Percentiles rank a stretch among this genome's conserved stretches.
Evolutionary conservation across 345 rosid genomes (phyloP).

Genomic region (Sonneratia alba): DNA sequence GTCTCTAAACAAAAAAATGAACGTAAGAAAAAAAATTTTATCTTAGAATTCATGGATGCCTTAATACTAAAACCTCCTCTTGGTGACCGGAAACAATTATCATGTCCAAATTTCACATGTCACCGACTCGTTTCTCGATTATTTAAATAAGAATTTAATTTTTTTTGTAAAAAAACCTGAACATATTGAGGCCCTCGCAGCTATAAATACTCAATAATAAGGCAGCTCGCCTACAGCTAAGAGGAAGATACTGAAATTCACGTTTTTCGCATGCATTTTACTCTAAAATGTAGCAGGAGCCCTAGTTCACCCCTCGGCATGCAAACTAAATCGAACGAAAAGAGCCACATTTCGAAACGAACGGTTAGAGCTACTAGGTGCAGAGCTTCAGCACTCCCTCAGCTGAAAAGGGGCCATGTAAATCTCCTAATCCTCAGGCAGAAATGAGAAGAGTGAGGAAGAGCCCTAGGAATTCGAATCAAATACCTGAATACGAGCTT

Average conservation of each 20-base stretch:
- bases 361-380: not conserved
- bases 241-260: not conserved
- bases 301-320: not conserved
- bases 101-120: not conserved
- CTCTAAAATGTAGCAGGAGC: not conserved
- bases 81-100: not conserved
- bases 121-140: not conserved
- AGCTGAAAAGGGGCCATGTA: not conserved
- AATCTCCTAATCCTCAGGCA: not conserved
- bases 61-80: not conserved
- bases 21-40: not conserved
- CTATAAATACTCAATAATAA: not conserved
- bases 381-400: not conserved
- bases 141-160: not conserved
- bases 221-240: not conserved
- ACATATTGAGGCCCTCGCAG: not conserved
- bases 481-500: not conserved
- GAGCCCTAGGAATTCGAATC: not conserved
- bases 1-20: conserved; percentile 1
- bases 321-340: not conserved
- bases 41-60: not conserved
- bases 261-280: not conserved
- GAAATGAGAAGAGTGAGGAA: not conserved
- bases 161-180: not conserved
- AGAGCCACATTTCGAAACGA: not conserved